Evolutionary conservation across 352 stramenopile species (phyloP).

Genomic region (Aphanomyces euteiches): DNA sequence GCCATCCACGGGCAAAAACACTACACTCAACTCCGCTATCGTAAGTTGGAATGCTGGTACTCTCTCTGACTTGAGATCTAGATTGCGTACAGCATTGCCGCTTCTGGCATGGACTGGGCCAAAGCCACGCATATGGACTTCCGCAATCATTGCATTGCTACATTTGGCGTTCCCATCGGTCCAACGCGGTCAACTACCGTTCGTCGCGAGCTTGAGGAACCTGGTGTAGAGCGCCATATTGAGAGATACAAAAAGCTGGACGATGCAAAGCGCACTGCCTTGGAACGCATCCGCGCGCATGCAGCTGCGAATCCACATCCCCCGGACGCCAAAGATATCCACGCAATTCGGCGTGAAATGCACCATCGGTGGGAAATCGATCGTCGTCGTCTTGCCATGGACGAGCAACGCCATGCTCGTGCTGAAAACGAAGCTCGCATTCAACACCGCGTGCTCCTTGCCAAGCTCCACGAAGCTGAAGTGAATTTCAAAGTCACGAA

Average conservation of each 20-base stretch:
- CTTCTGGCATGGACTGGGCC: slow-evolving; percentile 11
- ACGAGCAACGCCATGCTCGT: slow-evolving; percentile 5
- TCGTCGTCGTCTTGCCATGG: background rate
- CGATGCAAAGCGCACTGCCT: background rate
- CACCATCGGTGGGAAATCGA: slow-evolving; percentile 15
- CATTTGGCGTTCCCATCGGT: slow-evolving; percentile 13
- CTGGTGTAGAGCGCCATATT: background rate
- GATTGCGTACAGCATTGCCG: slow-evolving; percentile 16
- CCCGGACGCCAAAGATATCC: background rate
- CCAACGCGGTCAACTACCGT: slow-evolving; percentile 13
- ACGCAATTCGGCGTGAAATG: slow-evolving; percentile 5
- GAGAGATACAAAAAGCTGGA: slow-evolving; percentile 1
- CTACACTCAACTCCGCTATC: slow-evolving; percentile 12
- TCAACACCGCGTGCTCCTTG: background rate
- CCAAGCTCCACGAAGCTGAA: slow-evolving; percentile 14
- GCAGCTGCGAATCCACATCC: background rate
- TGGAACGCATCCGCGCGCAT: background rate
- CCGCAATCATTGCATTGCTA: slow-evolving; percentile 13
- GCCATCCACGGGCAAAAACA: slow-evolving; percentile 8
- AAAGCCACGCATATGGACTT: background rate
- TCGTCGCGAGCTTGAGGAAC: slow-evolving; percentile 6
- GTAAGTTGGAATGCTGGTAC: background rate
- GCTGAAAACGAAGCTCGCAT: background rate
- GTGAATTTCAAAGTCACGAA: background rate
- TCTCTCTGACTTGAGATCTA: background rate